Conservation (phyloP, 1,139 yeast genomes). For the Hemisphaericaspora subhashii region DNA sequence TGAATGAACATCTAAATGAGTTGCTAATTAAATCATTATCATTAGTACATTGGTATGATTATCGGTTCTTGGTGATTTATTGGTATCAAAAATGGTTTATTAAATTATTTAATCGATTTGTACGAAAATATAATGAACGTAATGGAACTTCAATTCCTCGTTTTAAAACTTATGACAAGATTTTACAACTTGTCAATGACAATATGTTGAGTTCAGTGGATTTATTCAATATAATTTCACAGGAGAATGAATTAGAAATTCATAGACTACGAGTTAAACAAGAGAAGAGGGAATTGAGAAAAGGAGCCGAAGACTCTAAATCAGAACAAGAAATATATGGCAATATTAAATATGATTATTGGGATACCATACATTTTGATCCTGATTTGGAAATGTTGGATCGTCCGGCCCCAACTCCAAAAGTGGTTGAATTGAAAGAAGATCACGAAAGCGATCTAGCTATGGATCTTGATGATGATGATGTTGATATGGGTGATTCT, state of each 20-base stretch:
- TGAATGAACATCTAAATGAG: constrained; percentile 10
- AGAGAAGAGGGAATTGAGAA: constrained; percentile 9
- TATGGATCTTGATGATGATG: constrained; percentile 6
- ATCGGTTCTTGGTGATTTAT: constrained; percentile 23
- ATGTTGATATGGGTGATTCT: not conserved
- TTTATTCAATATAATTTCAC: constrained; percentile 24
- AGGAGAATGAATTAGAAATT: constrained; percentile 30
- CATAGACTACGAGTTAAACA: constrained; percentile 17
- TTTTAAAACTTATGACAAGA: constrained; percentile 26
- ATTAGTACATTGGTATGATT: constrained; percentile 26
- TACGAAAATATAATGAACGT: constrained; percentile 28
- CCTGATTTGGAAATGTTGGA: constrained; percentile 32
- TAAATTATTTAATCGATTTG: constrained; percentile 39
- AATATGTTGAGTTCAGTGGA: constrained; percentile 24
- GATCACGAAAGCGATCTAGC: constrained; percentile 17
- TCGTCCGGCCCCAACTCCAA: constrained; percentile 4
- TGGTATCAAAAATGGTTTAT: constrained; percentile 39
- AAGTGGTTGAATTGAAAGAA: constrained; percentile 21
- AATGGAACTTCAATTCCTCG: constrained; percentile 19
- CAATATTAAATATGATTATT: constrained; percentile 34
- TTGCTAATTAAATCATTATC: constrained; percentile 9
- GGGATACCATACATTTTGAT: constrained; percentile 34
- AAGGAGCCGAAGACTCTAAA: constrained; percentile 15
- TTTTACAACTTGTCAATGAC: constrained; percentile 23
- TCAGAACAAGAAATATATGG: constrained; percentile 19